phyloP scores from a whole-genome alignment of 2,329 filamentous ascomycete genomes.

The Cladorrhinum sp. region DNA sequence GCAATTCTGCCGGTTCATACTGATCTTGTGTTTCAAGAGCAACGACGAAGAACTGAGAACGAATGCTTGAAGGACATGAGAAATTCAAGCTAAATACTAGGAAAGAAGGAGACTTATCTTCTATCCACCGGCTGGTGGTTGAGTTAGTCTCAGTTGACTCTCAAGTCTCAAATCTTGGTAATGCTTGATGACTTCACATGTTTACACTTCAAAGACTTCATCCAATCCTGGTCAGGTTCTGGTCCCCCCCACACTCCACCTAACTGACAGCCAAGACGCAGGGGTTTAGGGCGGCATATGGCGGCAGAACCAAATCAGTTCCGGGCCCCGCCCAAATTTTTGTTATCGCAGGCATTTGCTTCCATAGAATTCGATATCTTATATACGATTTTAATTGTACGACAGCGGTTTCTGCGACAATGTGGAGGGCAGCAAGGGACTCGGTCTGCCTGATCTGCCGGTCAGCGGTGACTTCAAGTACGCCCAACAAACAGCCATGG shows the following conservation, averaged over 20 bases:
- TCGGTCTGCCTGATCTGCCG: constrained; percentile 29
- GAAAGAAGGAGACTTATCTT: no score
- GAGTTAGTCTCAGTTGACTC: no score
- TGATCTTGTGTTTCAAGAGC: no score
- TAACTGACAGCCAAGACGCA: background rate
- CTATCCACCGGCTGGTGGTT: no score
- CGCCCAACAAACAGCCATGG: constrained; percentile 30
- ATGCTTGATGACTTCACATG: background rate
- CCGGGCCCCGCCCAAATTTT: constrained; percentile 7
- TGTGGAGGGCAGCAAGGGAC: constrained; percentile 29
- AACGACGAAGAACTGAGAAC: no score
- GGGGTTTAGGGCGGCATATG: constrained; percentile 6
- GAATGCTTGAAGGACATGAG: no score
- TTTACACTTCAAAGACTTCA: background rate
- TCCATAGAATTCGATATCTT: background rate
- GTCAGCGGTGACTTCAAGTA: constrained; percentile 19
- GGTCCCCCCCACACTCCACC: background rate
- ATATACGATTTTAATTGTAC: background rate
- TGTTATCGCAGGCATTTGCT: background rate
- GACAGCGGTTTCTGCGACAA: constrained; percentile 13
- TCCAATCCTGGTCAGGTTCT: background rate
- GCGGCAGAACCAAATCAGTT: constrained; percentile 9
- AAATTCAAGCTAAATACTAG: no score
- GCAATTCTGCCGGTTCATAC: background rate
- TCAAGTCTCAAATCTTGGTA: background rate